Evolutionary conservation across 2,329 filamentous ascomycete genomes (phyloP).

Genomic region (Sporothrix euskadiensis): DNA sequence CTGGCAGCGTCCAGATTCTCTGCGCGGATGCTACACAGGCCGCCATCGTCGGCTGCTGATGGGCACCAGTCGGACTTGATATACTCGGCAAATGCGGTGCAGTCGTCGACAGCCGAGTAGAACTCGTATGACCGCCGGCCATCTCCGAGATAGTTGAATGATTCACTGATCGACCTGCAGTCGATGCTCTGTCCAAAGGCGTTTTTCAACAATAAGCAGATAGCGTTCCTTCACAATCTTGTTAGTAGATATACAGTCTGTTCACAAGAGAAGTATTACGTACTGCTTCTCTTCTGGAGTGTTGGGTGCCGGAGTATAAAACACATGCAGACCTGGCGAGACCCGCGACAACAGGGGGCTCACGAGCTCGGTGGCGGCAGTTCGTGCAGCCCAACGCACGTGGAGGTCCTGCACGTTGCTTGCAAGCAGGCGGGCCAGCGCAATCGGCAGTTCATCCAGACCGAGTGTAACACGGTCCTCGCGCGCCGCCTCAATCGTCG

Average conservation of each 20-base stretch:
- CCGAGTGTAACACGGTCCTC: constrained; percentile 78
- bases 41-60: constrained; percentile 38
- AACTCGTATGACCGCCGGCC: constrained; percentile 68
- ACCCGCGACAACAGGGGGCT: constrained; percentile 73
- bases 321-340: constrained; percentile 78
- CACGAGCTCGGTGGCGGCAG: constrained; percentile 59
- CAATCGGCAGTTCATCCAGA: constrained; percentile 70
- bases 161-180: constrained; percentile 56
- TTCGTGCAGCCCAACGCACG: constrained; percentile 71
- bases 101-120: constrained; percentile 62
- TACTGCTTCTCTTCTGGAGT: constrained; percentile 21
- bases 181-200: constrained; percentile 56
- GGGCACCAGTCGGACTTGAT: constrained; percentile 55
- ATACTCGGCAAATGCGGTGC: constrained; percentile 57
- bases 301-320: constrained; percentile 62
- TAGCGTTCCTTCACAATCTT: constrained; percentile 42
- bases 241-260: too few relatives aligned
- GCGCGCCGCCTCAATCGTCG: constrained; percentile 63
- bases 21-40: constrained; percentile 53
- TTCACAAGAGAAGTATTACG: background rate
- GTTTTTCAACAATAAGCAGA: constrained; percentile 61
- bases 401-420: constrained; percentile 68
- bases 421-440: constrained; percentile 63
- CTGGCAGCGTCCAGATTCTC: constrained; percentile 53
- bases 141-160: constrained; percentile 61